A percentile compares a stretch with the other conserved stretches of the same genome.
Conservation (phyloP, 768 basidiomycete species). For the Suillus alpinus region DNA sequence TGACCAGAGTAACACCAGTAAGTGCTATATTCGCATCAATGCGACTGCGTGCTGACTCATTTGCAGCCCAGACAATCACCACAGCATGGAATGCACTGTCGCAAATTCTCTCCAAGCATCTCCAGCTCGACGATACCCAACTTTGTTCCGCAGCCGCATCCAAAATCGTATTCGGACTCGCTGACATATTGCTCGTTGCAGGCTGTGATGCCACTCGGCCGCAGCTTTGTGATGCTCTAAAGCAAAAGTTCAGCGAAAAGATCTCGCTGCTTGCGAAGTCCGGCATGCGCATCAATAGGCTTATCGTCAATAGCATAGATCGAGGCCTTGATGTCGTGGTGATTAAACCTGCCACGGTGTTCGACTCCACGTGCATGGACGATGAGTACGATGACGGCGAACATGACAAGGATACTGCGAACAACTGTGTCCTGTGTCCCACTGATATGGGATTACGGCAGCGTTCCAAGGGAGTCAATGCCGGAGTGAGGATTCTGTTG, state of each 20-base stretch:
- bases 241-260: conserved; percentile 41
- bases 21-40: not conserved
- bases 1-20: conserved; percentile 12
- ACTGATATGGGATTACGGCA: conserved; percentile 37
- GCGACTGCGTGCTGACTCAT: not conserved
- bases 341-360: conserved; percentile 20
- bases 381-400: conserved; percentile 30
- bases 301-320: conserved; percentile 28
- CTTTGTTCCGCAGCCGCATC: conserved; percentile 21
- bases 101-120: conserved; percentile 25
- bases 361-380: conserved; percentile 27
- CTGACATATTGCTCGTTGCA: conserved; percentile 27
- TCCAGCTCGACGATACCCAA: conserved; percentile 19
- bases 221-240: conserved; percentile 37
- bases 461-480: conserved; percentile 21
- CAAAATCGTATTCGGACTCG: conserved; percentile 23
- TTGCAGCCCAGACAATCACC: conserved; percentile 40
- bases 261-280: conserved; percentile 41
- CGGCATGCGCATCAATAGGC: conserved; percentile 47
- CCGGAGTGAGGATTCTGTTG: conserved; percentile 29
- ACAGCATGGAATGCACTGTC: conserved; percentile 46
- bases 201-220: conserved; percentile 22
- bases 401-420: conserved; percentile 3
- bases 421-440: conserved; percentile 31
- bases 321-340: conserved; percentile 31